These are phyloP conservation scores for Entophlyctis luteolus DNA, from an alignment of 192 early-diverging fungal genomes.

Conservation along the genomic window DNA sequence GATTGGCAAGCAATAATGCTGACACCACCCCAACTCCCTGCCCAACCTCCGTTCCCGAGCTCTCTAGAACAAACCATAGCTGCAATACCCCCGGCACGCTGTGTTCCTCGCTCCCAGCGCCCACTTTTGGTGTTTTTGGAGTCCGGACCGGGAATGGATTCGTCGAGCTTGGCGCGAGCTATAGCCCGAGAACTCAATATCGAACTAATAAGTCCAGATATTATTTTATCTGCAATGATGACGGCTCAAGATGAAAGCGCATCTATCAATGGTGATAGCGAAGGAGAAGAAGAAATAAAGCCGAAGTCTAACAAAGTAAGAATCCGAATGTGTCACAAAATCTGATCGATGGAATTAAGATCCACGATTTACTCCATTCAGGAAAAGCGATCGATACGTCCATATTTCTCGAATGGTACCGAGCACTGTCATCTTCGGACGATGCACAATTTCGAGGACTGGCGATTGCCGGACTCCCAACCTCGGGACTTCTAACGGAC, in stretches of 20 bases:
- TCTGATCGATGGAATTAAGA: neutral
- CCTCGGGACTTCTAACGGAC: no score
- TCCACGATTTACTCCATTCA: constrained; percentile 7
- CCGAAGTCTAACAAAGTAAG: neutral
- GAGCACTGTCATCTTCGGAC: neutral
- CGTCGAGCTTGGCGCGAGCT: constrained; percentile 32
- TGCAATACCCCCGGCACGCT: constrained; percentile 18
- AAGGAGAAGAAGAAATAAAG: neutral
- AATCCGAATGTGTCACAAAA: neutral
- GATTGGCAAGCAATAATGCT: no score
- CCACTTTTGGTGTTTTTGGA: constrained; percentile 44
- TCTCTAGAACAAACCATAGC: constrained; percentile 11
- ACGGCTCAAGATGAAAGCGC: neutral
- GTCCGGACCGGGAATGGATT: constrained; percentile 38
- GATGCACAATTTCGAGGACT: constrained; percentile 34
- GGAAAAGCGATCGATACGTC: constrained; percentile 24
- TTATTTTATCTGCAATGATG: constrained; percentile 3
- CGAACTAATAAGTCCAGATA: constrained; percentile 33
- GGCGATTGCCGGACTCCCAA: constrained; percentile 36
- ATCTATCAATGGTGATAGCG: neutral
- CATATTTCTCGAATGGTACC: constrained; percentile 20
- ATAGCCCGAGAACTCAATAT: constrained; percentile 28
- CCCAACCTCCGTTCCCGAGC: constrained; percentile 1
- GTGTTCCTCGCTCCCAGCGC: neutral
- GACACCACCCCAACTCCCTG: constrained; percentile 31